phyloP scores from a whole-genome alignment of 1,284 basidiomycete species.

The Coniophora puteana region DNA sequence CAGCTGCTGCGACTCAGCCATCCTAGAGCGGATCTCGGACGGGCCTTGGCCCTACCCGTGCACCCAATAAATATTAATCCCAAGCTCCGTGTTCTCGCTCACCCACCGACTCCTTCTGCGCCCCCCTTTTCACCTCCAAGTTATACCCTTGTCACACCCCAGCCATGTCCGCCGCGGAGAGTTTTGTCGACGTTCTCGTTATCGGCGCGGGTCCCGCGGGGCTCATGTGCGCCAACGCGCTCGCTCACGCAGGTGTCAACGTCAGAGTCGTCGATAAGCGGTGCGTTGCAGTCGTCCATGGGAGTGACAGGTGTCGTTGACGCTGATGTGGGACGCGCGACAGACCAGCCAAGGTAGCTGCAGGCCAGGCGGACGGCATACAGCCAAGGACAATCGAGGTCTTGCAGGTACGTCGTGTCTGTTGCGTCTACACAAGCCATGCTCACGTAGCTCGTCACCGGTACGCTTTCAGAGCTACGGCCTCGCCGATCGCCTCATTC shows the following conservation, averaged over 20 bases:
- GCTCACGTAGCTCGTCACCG: neutral
- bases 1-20: no score
- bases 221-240: conserved; percentile 60
- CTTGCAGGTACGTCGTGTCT: conserved; percentile 46
- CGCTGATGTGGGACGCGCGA: neutral
- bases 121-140: no score
- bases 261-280: conserved; percentile 67
- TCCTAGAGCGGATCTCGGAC: no score
- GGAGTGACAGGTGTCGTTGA: neutral
- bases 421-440: conserved; percentile 1
- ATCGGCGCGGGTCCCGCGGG: conserved; percentile 58
- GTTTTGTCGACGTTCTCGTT: conserved; percentile 51
- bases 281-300: conserved; percentile 28
- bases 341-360: conserved; percentile 54
- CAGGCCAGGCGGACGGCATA: conserved; percentile 78
- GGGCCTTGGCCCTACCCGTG: no score
- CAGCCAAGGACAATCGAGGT: conserved; percentile 78
- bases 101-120: no score
- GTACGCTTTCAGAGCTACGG: conserved; percentile 58
- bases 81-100: no score
- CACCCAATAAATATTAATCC: no score
- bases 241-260: conserved; percentile 55
- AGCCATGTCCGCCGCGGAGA: conserved; percentile 25
- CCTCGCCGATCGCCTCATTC: conserved; percentile 57
- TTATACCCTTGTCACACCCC: no score